phyloP scores from a whole-genome alignment of 306 rosid species.

The Canavalia gladiata region DNA sequence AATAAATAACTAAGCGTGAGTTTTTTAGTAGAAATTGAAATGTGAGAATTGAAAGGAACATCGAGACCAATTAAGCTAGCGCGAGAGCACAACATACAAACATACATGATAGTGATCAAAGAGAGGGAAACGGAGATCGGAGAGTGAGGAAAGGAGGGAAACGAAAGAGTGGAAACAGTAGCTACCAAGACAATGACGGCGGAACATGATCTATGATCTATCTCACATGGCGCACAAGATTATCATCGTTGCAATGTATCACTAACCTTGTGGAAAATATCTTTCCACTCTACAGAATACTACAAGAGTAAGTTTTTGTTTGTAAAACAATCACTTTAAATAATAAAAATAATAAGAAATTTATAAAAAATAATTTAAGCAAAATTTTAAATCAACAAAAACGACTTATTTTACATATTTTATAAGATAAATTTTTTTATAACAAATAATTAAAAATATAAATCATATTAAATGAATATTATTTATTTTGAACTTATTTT shows the following conservation, averaged over 20 bases:
- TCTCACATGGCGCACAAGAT: conserved; percentile 24
- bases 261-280: neutral
- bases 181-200: conserved; percentile 46
- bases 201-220: conserved; percentile 51
- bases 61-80: conserved; percentile 18
- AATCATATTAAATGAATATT: no score
- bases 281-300: no score
- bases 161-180: neutral
- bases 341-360: no score
- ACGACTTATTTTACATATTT: no score
- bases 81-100: neutral
- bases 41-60: conserved; percentile 56
- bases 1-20: conserved; percentile 17
- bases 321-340: no score
- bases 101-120: conserved; percentile 49
- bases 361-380: no score
- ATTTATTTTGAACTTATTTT: no score
- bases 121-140: conserved; percentile 47
- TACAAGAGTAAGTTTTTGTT: no score
- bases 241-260: conserved; percentile 4
- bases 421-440: no score
- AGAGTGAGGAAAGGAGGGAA: neutral
- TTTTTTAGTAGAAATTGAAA: conserved; percentile 51
- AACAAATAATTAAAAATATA: no score
- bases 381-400: no score